These are phyloP conservation scores for Microbotryum lychnidis-dioicae DNA, from an alignment of 1,284 basidiomycete species.

Conservation along the genomic window DNA sequence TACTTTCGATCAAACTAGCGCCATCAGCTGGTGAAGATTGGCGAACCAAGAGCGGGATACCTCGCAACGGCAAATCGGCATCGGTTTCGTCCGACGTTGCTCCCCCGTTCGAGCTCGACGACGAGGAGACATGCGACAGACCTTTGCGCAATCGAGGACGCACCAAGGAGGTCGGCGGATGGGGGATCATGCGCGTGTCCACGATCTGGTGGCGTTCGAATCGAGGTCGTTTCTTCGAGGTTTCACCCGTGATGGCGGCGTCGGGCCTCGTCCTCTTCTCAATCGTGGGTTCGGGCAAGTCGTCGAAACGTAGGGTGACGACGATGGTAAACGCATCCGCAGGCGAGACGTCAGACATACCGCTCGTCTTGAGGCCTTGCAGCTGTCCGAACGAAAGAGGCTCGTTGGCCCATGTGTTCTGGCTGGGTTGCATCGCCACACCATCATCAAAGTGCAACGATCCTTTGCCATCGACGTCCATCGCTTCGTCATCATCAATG, in stretches of 20 bases:
- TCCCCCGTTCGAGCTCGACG: neutral
- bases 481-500: neutral
- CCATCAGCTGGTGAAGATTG: neutral
- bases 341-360: constrained; percentile 12
- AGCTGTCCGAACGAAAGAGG: neutral
- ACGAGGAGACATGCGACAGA: neutral
- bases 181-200: neutral
- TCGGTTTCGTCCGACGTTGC: neutral
- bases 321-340: constrained; percentile 26
- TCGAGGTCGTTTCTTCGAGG: neutral
- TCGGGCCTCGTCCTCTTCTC: neutral
- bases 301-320: constrained; percentile 1
- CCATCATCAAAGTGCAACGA: neutral
- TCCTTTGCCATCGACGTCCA: neutral
- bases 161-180: neutral
- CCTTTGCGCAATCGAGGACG: too few species aligned
- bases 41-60: neutral
- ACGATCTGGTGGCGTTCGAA: neutral
- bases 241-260: neutral
- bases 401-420: too few species aligned
- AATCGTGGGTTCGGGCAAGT: too few species aligned
- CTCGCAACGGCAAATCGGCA: neutral
- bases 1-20: neutral
- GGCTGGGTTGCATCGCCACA: neutral
- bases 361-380: constrained; percentile 1